Base-by-base conservation (phyloP, 306 rosid genomes). In the Prunus padus region DNA sequence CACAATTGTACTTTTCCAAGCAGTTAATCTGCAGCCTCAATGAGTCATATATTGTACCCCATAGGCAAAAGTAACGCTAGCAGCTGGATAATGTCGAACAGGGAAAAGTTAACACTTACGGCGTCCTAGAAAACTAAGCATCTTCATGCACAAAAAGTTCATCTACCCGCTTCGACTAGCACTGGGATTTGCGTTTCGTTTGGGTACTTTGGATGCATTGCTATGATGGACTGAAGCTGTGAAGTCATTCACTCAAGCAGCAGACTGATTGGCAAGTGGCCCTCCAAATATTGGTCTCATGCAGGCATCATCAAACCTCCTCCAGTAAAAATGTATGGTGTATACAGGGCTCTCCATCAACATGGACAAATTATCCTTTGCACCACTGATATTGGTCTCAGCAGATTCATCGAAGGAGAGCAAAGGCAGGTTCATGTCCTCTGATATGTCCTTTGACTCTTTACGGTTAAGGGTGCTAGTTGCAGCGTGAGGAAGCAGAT, bases 221-320 rank as follows among this genome's bases (percentile, higher is more conserved):
- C 70, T n/a, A 15, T 33, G 31, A 50, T 22, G 30, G 51, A 15
- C 54, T 40, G 52, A 42, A 45, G 65, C 26, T 33, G 44, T 44
- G 5, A 19, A 69, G 33, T 57, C 13, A 2, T 47, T 80, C 54
- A 19, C 22, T 75, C 83, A 87, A 83, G 88, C 81, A 12, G 70
- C 72, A 11, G 82, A 61, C 12, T 25, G 79, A 45, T 65, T 46
- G 11, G 14, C 19, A 51, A n/a, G 50, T 31, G 97, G 91, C 46
- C 97, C 98, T 8, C 97, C 96, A 71, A 94, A 94, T 40, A 94
- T 31, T 1, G 98, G 98, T 84, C 98, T 91, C 98, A 94, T 91
- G 82, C 86, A 91, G 66, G 88, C 77, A 81, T 94, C 88, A 81
- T 91, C 98, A 64, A 94, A 94, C 63, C 45, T 89, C 74, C 96